Base-by-base conservation (phyloP, 2,329 filamentous ascomycete genomes). In the Ophiostoma fasciatum region DNA sequence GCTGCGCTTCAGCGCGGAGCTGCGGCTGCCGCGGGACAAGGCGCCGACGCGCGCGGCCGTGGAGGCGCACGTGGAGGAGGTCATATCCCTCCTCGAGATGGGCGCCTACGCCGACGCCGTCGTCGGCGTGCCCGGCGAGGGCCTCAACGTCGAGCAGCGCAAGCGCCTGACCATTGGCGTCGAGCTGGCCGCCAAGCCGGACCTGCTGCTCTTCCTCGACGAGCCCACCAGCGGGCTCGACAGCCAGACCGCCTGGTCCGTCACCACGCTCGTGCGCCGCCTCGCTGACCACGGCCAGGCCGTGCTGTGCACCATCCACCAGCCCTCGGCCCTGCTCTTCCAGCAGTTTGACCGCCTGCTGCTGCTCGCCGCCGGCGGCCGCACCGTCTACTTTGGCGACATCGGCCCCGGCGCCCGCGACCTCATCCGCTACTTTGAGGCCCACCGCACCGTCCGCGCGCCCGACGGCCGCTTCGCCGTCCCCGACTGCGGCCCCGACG, bases 21-120 rank as follows among this genome's bases (percentile, higher is more conserved):
- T 94, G 28, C 80, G 87, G 42, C 87, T 94, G 50, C 84, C 87
- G 1, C n/a, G n/a, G n/a, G n/a, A n/a, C n/a, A 74, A 72, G 33
- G 64, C 78, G 35, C 69, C 82, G n/a, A 64, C 81, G 3, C 68
- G 66, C 10, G 60, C 70, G 18, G 85, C 94, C 52, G 94, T 94
- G 62, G 58, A 88, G 6, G 79, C 74, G 4, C 94, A 94, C 45
- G 85, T 93, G 15, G 78, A 90, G 33, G 81, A 93, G 51, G 82
- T 94, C 9, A 93, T 96, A 52, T 82, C 81, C 58, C 70, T 94
- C 17, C 64, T 94, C 18, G 84, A 90, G 31, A 93, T 94, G 83
- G 69, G 84, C 45, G 73, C 82, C 35, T 93, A 90, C 48, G 84
- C 87, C 12, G 85, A 93, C 53, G 87, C 87, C 13, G 68, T 94